A percentile compares a stretch with the other conserved stretches of the same genome.
phyloP scores from a whole-genome alignment of 164 flowering plant genomes.

The Vitis amurensis region DNA sequence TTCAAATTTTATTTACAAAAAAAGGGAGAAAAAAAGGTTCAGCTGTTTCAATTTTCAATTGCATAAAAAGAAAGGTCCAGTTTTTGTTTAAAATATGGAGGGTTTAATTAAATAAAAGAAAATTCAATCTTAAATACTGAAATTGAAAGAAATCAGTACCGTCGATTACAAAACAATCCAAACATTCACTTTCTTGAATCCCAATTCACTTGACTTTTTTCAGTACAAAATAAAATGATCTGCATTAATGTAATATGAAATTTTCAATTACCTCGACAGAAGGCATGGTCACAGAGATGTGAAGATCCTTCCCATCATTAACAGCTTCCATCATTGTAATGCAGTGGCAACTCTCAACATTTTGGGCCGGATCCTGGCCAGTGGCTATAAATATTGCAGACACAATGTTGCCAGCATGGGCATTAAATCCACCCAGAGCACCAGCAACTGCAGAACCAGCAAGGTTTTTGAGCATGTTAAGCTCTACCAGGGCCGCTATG shows the following conservation, averaged over 20 bases:
- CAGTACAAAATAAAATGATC: background rate
- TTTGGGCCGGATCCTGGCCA: slow-evolving; percentile 93
- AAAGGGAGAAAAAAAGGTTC: no score
- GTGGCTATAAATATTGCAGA: slow-evolving; percentile 84
- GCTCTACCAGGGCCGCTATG: slow-evolving; percentile 81
- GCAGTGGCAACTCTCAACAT: slow-evolving; percentile 88
- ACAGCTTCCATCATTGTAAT: slow-evolving; percentile 91
- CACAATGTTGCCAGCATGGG: slow-evolving; percentile 85
- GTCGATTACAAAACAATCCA: no score
- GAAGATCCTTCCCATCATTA: slow-evolving; percentile 75
- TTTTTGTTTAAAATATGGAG: no score
- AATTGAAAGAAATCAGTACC: no score
- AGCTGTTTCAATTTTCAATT: no score
- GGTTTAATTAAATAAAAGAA: no score
- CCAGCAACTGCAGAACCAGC: slow-evolving; percentile 88
- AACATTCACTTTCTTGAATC: no score
- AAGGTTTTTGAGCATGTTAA: slow-evolving; percentile 84
- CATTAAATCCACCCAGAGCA: slow-evolving; percentile 84
- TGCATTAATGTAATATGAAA: background rate
- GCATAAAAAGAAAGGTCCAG: no score
- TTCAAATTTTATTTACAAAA: no score
- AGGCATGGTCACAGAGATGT: slow-evolving; percentile 85
- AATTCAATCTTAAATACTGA: background rate
- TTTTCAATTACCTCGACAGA: slow-evolving; percentile 68
- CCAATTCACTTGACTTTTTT: no score